A percentile compares a stretch with the other conserved stretches of the same genome.
These are phyloP conservation scores for Garcia nutans DNA, from an alignment of 345 rosid genomes.

Conservation along the genomic window DNA sequence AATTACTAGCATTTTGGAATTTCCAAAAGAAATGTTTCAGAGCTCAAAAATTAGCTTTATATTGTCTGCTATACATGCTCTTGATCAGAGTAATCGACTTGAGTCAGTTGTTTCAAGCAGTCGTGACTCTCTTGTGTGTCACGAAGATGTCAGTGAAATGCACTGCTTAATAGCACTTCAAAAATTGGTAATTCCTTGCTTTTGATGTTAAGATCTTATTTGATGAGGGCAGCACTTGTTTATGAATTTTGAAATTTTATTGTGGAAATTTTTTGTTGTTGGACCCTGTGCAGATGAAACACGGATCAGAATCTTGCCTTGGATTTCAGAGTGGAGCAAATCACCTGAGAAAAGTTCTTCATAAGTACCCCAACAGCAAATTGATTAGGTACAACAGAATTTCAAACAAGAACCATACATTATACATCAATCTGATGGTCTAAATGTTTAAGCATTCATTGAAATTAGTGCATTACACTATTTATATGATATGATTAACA, in stretches of 20 bases:
- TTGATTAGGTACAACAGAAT: conserved; percentile 57
- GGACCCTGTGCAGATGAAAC: conserved; percentile 57
- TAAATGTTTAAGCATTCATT: background rate
- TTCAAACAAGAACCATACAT: conserved; percentile 9
- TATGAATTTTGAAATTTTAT: conserved; percentile 10
- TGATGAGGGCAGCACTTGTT: background rate
- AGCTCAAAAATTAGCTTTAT: conserved; percentile 67
- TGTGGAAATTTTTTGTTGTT: conserved; percentile 8
- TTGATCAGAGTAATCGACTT: conserved; percentile 67
- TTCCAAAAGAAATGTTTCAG: conserved; percentile 66
- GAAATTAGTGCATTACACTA: background rate
- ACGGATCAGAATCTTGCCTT: conserved; percentile 53
- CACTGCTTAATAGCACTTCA: conserved; percentile 73
- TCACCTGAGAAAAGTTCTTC: conserved; percentile 81
- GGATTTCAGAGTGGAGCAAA: conserved; percentile 64
- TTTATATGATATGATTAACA: background rate
- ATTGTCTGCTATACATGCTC: conserved; percentile 71
- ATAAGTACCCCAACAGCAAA: conserved; percentile 68
- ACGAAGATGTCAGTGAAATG: conserved; percentile 59
- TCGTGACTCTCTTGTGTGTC: conserved; percentile 47
- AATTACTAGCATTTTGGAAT: conserved; percentile 64
- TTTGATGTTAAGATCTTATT: background rate
- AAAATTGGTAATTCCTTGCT: conserved; percentile 58
- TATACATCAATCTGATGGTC: background rate
- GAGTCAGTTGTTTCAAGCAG: conserved; percentile 57